Evolutionary conservation across 768 basidiomycete genomes (phyloP).

Genomic region (Suillus clintonianus): DNA sequence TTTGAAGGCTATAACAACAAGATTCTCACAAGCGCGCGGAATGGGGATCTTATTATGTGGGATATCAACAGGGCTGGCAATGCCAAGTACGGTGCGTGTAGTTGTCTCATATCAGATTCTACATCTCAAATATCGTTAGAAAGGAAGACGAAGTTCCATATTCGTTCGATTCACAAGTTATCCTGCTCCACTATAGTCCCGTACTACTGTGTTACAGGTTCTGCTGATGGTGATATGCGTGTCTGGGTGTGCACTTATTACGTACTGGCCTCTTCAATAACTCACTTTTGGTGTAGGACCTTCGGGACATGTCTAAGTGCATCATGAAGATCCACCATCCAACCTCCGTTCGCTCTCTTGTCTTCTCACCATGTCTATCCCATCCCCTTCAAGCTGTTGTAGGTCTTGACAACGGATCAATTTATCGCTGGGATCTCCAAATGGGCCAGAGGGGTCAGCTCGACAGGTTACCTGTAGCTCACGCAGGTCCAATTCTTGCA

Average conservation of each 20-base stretch:
- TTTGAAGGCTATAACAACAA: constrained; percentile 67
- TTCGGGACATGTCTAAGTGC: constrained; percentile 70
- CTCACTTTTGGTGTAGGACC: constrained; percentile 47
- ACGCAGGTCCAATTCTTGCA: constrained; percentile 68
- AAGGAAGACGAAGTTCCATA: constrained; percentile 65
- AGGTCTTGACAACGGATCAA: constrained; percentile 69
- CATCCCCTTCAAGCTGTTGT: constrained; percentile 70
- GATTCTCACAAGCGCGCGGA: constrained; percentile 76
- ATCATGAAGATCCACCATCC: constrained; percentile 73
- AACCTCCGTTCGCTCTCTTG: constrained; percentile 65
- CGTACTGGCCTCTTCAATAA: neutral
- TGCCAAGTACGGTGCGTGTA: constrained; percentile 66
- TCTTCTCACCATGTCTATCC: constrained; percentile 66
- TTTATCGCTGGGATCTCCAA: constrained; percentile 79
- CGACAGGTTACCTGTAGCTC: constrained; percentile 74
- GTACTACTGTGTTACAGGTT: constrained; percentile 77
- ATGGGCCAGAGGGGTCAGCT: constrained; percentile 75
- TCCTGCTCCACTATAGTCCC: constrained; percentile 68
- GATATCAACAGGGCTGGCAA: constrained; percentile 67
- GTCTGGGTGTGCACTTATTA: constrained; percentile 61
- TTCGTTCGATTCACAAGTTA: constrained; percentile 70
- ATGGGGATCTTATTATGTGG: constrained; percentile 85
- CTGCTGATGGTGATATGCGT: constrained; percentile 78
- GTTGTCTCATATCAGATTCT: neutral
- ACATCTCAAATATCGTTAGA: constrained; percentile 43